These are phyloP conservation scores for Thecaphora frezii DNA, from an alignment of 1,284 basidiomycete genomes.

Conservation along the genomic window DNA sequence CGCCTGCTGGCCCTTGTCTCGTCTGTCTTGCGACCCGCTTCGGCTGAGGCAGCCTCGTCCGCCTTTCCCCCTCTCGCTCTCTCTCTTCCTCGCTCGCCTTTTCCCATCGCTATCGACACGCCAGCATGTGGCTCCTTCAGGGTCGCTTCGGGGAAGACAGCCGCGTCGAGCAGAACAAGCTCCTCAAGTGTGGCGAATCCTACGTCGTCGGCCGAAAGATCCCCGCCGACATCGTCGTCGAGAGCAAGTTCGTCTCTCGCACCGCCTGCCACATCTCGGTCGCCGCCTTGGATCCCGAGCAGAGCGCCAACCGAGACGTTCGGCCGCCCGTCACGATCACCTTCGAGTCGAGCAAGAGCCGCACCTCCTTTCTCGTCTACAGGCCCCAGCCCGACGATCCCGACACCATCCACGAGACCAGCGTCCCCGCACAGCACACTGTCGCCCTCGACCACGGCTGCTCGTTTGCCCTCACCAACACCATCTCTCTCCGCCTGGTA, in stretches of 20 bases:
- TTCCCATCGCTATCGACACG: background rate
- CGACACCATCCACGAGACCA: slow-evolving; percentile 8
- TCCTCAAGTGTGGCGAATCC: slow-evolving; percentile 40
- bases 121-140: slow-evolving; percentile 41
- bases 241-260: slow-evolving; percentile 42
- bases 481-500: slow-evolving; percentile 26
- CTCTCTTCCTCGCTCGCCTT: too few relatives aligned
- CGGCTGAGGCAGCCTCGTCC: too few relatives aligned
- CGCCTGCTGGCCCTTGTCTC: too few relatives aligned
- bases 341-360: slow-evolving; percentile 38
- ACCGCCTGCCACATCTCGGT: slow-evolving; percentile 28
- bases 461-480: slow-evolving; percentile 30
- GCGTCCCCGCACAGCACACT: slow-evolving; percentile 18
- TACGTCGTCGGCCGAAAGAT: slow-evolving; percentile 45
- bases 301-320: background rate
- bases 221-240: slow-evolving; percentile 44
- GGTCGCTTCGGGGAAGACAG: slow-evolving; percentile 35
- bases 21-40: too few relatives aligned
- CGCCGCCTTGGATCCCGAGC: slow-evolving; percentile 4
- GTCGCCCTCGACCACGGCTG: slow-evolving; percentile 19
- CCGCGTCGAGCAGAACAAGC: slow-evolving; percentile 28
- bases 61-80: too few relatives aligned
- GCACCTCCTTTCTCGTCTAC: slow-evolving; percentile 21
- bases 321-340: slow-evolving; percentile 33
- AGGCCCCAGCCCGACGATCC: slow-evolving; percentile 3